These are phyloP conservation scores for Schizonepeta tenuifolia DNA, from an alignment of 257 asterid genomes.

Conservation along the genomic window DNA sequence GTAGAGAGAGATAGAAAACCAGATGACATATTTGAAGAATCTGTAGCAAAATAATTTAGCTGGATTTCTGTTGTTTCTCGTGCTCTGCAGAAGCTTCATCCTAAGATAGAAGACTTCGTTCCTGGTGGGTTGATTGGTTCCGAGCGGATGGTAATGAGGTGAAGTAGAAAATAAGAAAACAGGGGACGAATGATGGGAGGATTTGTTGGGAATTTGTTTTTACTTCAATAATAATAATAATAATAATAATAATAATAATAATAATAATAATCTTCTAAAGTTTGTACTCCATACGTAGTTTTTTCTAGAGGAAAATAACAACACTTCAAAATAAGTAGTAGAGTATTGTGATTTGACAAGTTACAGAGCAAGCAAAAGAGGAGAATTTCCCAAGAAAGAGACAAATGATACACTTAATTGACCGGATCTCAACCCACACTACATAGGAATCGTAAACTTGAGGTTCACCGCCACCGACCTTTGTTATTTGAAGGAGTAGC, in stretches of 20 bases:
- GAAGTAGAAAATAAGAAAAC: slow-evolving; percentile 56
- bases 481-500: too few relatives aligned
- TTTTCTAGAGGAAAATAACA: too few relatives aligned
- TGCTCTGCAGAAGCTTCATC: slow-evolving; percentile 58
- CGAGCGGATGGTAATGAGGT: slow-evolving; percentile 39
- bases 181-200: slow-evolving; percentile 35
- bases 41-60: slow-evolving; percentile 42
- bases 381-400: too few relatives aligned
- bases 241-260: background rate
- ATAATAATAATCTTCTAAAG: background rate
- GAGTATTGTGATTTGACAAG: too few relatives aligned
- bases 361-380: too few relatives aligned
- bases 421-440: too few relatives aligned
- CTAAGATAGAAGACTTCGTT: slow-evolving; percentile 67
- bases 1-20: slow-evolving; percentile 64
- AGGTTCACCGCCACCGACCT: too few relatives aligned
- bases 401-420: too few relatives aligned
- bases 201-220: slow-evolving; percentile 57
- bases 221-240: slow-evolving; percentile 41
- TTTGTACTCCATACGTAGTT: too few relatives aligned
- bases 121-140: slow-evolving; percentile 36
- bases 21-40: slow-evolving; percentile 74
- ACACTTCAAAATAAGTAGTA: too few relatives aligned
- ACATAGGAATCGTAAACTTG: too few relatives aligned
- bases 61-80: slow-evolving; percentile 27